Evolutionary conservation across 1,284 basidiomycete species (phyloP), one percentile per base, ranked within the genome.

Genomic region (Flammula alnicola): DNA sequence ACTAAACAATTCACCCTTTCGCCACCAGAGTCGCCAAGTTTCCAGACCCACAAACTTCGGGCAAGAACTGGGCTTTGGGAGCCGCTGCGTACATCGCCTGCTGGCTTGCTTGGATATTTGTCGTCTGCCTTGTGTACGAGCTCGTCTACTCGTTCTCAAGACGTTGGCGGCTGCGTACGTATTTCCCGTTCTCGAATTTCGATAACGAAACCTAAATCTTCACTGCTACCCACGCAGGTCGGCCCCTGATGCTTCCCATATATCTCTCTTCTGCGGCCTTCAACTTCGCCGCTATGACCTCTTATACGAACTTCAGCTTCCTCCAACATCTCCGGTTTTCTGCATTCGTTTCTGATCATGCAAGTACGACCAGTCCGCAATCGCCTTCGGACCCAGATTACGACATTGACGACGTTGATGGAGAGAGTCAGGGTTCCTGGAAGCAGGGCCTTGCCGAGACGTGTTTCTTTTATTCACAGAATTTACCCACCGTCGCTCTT

Each of bases 91-190:
- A 92, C 68, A 77, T 86, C 29, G 81, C 86, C 9, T 91, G 86
- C 67, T 93, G 88, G 84, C 66, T 80, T 43, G 74, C 80, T 35
- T 92, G 89, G 79, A 77, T 91, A 29, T 65, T 88, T 45, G 77
- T 81, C n/a, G 81, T 94, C n/a, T 82, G 87, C 63, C 63, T 93
- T 54, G 67, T 90, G 20, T 93, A 93, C 69, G 91, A 93, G 58
- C 65, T 91, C 37, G 72, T 90, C 27, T 94, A 86, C 65, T 89
- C 85, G 37, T 93, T 91, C 66, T 78, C 79, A 58, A 75, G 91
- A 49, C 74, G 88, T 51, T 94, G 92, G 92, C 80, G 91, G 57
- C 76, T 86, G 59, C 88, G 89, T 91, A 64, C 78, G 91, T 89
- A n/a, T 20, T 47, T 46, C 47, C 45, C 39, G 37, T 35, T 27